Conservation (phyloP, 345 rosid species). For the Eucalyptus curtisii region DNA sequence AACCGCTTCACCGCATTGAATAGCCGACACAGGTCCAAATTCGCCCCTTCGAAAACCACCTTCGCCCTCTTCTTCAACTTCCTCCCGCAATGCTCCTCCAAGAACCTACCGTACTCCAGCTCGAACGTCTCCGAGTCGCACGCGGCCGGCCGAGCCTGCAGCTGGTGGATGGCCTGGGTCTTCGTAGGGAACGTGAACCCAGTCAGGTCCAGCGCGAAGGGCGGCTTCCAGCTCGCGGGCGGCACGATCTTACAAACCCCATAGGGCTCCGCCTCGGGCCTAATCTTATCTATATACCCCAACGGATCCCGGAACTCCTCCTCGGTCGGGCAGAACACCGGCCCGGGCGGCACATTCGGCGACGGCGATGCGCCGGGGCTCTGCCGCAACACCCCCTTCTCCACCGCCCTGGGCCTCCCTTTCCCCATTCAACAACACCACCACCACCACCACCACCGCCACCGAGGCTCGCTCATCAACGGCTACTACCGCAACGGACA, state of each 20-base stretch:
- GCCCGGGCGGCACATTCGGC: conserved; percentile 41
- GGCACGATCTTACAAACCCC: conserved; percentile 97
- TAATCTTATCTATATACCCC: conserved; percentile 68
- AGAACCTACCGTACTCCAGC: conserved; percentile 75
- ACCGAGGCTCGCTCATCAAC: not conserved
- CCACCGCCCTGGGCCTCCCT: conserved; percentile 79
- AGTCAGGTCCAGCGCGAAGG: conserved; percentile 58
- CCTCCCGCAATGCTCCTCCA: conserved; percentile 60
- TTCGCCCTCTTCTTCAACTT: conserved; percentile 60
- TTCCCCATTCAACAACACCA: conserved; percentile 55
- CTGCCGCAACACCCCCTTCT: conserved; percentile 56
- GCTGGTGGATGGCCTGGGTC: conserved; percentile 93
- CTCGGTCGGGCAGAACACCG: conserved; percentile 69
- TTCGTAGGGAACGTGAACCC: conserved; percentile 74
- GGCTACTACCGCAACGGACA: not conserved
- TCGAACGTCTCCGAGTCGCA: conserved; percentile 80
- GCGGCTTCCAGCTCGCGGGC: conserved; percentile 64
- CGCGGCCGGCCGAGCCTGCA: conserved; percentile 84
- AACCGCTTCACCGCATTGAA: conserved; percentile 88
- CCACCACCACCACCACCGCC: not conserved
- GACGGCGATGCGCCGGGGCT: conserved; percentile 18
- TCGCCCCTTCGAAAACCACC: conserved; percentile 72
- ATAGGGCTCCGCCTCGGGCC: conserved; percentile 78
- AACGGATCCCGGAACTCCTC: conserved; percentile 84
- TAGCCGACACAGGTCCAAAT: conserved; percentile 80